A percentile compares a stretch with the other conserved stretches of the same genome.
Evolutionary conservation across 768 basidiomycete genomes (phyloP).

Genomic region (Mrakia frigida): DNA sequence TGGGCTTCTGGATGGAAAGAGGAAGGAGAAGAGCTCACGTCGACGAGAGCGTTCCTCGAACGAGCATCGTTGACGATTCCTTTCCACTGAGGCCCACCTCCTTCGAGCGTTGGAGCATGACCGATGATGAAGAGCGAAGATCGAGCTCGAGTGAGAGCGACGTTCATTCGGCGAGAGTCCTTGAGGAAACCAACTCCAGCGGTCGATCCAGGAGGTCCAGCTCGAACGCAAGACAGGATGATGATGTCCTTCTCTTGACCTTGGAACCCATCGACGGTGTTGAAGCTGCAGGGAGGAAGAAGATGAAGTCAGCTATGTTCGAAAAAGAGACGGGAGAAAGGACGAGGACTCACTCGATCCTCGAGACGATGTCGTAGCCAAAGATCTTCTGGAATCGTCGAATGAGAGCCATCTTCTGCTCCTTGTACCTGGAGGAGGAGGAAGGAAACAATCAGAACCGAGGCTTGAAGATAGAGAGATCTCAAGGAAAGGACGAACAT

Average conservation of each 20-base stretch:
- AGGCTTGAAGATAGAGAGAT: neutral
- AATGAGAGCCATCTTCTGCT: conserved; percentile 72
- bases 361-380: conserved; percentile 62
- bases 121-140: conserved; percentile 92
- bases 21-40: conserved; percentile 51
- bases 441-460: neutral
- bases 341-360: conserved; percentile 54
- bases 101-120: conserved; percentile 78
- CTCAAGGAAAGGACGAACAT: conserved; percentile 49
- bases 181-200: conserved; percentile 76
- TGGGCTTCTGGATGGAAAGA: neutral
- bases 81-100: conserved; percentile 71
- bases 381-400: conserved; percentile 65
- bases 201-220: conserved; percentile 68
- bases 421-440: conserved; percentile 55
- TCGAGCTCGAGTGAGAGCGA: conserved; percentile 56
- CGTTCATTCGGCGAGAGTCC: conserved; percentile 49
- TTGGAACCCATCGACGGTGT: conserved; percentile 98
- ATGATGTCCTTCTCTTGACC: conserved; percentile 99
- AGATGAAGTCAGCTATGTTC: neutral
- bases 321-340: neutral
- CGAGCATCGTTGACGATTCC: conserved; percentile 72
- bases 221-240: conserved; percentile 92
- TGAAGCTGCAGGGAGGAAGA: conserved; percentile 52
- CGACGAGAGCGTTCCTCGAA: conserved; percentile 57